Evolutionary conservation across 2,329 filamentous ascomycete genomes (phyloP).

Genomic region (Lasiodiplodia hormozganensis): DNA sequence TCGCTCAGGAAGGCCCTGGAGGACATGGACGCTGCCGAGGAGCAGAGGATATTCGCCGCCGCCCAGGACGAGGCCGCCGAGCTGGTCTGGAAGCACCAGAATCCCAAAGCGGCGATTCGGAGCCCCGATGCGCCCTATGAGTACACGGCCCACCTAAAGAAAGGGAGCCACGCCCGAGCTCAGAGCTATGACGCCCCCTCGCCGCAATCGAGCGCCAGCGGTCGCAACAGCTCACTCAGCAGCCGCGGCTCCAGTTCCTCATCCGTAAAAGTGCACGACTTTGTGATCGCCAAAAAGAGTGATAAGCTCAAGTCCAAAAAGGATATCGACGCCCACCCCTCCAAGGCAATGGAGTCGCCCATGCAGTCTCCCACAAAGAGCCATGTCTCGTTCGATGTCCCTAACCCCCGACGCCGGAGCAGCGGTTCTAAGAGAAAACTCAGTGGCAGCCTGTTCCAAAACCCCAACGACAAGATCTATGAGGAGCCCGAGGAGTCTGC

Average conservation of each 20-base stretch:
- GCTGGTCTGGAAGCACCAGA: constrained; percentile 77
- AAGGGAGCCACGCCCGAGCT: constrained; percentile 71
- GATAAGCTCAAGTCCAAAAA: constrained; percentile 19
- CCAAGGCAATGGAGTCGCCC: not conserved
- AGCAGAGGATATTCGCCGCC: constrained; percentile 69
- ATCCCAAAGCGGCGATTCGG: constrained; percentile 70
- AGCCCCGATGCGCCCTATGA: constrained; percentile 54
- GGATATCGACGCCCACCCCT: not conserved
- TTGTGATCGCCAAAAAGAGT: constrained; percentile 9
- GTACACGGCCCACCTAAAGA: constrained; percentile 73
- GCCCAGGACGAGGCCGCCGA: constrained; percentile 80
- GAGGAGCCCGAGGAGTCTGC: constrained; percentile 74
- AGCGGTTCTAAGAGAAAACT: constrained; percentile 73
- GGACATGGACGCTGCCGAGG: constrained; percentile 72
- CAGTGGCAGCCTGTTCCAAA: constrained; percentile 72
- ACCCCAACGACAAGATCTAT: constrained; percentile 81
- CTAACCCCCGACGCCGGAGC: constrained; percentile 56
- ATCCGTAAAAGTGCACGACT: constrained; percentile 22
- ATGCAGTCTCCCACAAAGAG: constrained; percentile 14
- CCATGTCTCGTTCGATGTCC: constrained; percentile 22
- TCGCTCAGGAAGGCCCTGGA: constrained; percentile 76
- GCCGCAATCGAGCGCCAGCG: constrained; percentile 26
- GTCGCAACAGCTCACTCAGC: constrained; percentile 25
- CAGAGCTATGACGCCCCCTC: constrained; percentile 44
- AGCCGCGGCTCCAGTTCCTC: constrained; percentile 40